Evolutionary conservation across 192 early-diverging fungal species (phyloP), one percentile per base, ranked within the genome.

Genomic region (Rhizophagus sp.): DNA sequence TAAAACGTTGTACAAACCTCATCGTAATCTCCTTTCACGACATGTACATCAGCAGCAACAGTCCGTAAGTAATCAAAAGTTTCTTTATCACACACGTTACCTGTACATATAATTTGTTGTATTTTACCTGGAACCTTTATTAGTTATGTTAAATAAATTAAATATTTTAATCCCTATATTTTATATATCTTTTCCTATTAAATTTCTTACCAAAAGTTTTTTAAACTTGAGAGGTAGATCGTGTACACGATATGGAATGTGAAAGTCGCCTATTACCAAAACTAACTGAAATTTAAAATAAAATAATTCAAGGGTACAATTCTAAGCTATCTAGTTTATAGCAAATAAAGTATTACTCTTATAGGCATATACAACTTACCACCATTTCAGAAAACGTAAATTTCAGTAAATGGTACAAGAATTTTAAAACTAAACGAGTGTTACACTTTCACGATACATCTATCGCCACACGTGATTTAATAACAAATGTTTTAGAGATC

Each of bases 141-240:
- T 39, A 25, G 11, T 52, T 62, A n/a, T 57, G 5, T 19, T 33
- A 41, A 41, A 41, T 41, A 41, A 41, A 41, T 41, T 41, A 41
- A 41, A 41, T 41, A 41, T 36, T 4, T 41, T 41, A 7, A 41
- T 9, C 5, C 39, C 3, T 41, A 41, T 41, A 8, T 8, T 41
- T 41, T 41, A 8, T 41, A 41, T 39, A 36, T 36, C 34, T 36
- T 41, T 7, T 5, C 5, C 1, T 34, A 13, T 15, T 52, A n/a
- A 34, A 24, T 7, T 70, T 89, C 84, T 7, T 82, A 94, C 95
- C 75, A 98, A 88, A 39, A 99, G 88, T 83, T 94, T 96, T 83
- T 94, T 95, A 87, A 99, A 98, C 83, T 97, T 97, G 61, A 89
- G 84, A 0, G 97, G 97, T 61, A 99, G 87, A 86, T 94, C 94